These are phyloP conservation scores for Hypoxylon fragiforme DNA, from an alignment of 495 filamentous ascomycete genomes.

Conservation along the genomic window DNA sequence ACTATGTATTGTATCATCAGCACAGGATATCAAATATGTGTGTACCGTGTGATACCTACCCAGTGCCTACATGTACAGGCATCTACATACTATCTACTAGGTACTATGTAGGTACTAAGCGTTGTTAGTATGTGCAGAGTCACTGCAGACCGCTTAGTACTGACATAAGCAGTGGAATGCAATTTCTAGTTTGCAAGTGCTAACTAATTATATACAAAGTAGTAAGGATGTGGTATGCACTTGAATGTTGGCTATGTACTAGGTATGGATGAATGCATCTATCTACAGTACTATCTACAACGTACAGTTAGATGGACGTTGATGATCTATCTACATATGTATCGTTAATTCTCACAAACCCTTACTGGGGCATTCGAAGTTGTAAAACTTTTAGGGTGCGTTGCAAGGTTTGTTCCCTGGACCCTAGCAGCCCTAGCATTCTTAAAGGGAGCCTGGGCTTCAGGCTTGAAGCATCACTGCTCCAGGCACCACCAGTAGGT, in stretches of 20 bases:
- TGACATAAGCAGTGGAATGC: background rate
- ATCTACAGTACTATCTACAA: too few species aligned
- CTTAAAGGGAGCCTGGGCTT: too few species aligned
- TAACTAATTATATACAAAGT: background rate
- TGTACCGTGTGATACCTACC: too few species aligned
- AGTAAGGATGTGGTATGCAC: too few species aligned
- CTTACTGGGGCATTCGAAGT: too few species aligned
- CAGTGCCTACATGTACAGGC: background rate
- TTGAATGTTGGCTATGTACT: too few species aligned
- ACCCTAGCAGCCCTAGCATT: slow-evolving; percentile 28
- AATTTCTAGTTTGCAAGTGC: too few species aligned
- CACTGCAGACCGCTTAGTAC: background rate
- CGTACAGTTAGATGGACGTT: too few species aligned
- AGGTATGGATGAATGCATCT: too few species aligned
- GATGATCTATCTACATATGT: too few species aligned
- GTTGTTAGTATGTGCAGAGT: background rate
- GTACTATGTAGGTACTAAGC: background rate
- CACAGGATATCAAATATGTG: background rate
- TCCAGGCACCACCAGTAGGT: slow-evolving; percentile 3
- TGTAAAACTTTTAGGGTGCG: too few species aligned
- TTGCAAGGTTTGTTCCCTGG: background rate
- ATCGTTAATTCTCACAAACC: too few species aligned
- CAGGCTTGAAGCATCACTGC: background rate
- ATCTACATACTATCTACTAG: background rate
- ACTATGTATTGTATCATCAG: background rate